phyloP scores from a whole-genome alignment of 768 basidiomycete species.

The Pisolithus microcarpus region DNA sequence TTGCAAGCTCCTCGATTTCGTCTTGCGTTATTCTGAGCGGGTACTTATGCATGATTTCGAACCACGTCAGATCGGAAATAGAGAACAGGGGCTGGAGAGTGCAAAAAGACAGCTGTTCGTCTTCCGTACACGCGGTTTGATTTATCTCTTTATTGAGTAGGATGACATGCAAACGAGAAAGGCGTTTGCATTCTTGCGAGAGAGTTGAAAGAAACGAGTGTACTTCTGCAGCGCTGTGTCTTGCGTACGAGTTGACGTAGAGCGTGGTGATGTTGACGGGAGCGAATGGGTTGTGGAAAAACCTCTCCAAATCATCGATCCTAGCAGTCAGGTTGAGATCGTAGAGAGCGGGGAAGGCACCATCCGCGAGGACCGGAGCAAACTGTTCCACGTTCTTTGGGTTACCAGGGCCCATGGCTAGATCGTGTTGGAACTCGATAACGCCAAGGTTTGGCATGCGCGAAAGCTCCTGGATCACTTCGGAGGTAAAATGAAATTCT shows the following conservation, averaged over 20 bases:
- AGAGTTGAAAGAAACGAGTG: constrained; percentile 37
- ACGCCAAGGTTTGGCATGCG: constrained; percentile 34
- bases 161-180: constrained; percentile 38
- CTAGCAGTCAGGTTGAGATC: constrained; percentile 44
- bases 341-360: constrained; percentile 46
- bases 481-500: constrained; percentile 42
- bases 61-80: constrained; percentile 25
- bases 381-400: constrained; percentile 39
- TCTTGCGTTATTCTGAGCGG: constrained; percentile 29
- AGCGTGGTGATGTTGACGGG: constrained; percentile 46
- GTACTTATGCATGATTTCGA: constrained; percentile 27
- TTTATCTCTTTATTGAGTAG: constrained; percentile 20
- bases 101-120: constrained; percentile 28
- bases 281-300: constrained; percentile 38
- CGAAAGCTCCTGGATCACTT: constrained; percentile 41
- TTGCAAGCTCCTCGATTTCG: constrained; percentile 41
- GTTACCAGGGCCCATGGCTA: constrained; percentile 42
- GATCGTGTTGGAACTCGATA: constrained; percentile 49
- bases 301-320: constrained; percentile 38
- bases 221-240: constrained; percentile 38
- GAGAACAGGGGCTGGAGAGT: constrained; percentile 32
- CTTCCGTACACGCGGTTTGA: constrained; percentile 5
- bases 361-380: constrained; percentile 36
- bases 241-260: constrained; percentile 42
- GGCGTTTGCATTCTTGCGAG: constrained; percentile 40